phyloP scores from a whole-genome alignment of 75 land plant species.

The Pinus taeda region DNA sequence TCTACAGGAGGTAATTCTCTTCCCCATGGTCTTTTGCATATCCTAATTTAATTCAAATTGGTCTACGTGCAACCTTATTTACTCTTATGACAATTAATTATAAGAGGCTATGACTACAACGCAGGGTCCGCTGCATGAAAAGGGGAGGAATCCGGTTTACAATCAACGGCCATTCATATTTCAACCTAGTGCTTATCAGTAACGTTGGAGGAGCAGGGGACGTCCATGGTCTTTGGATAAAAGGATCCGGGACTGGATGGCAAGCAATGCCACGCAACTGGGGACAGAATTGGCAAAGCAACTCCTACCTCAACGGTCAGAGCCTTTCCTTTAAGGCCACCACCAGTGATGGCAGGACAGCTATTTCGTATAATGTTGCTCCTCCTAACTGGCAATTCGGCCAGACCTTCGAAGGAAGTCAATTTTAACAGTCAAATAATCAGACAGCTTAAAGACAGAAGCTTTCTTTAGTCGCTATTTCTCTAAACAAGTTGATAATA shows the following conservation, averaged over 20 bases:
- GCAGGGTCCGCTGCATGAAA: constrained; percentile 14
- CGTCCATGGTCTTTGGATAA: constrained; percentile 7
- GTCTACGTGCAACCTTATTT: neutral
- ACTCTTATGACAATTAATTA: no score
- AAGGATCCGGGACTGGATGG: constrained; percentile 18
- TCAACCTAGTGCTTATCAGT: constrained; percentile 1
- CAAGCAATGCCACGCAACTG: constrained; percentile 29
- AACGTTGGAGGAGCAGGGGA: constrained; percentile 17
- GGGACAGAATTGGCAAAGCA: constrained; percentile 25
- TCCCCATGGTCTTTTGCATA: neutral
- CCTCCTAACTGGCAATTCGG: constrained; percentile 23
- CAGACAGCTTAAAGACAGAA: no score
- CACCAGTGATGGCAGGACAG: constrained; percentile 17
- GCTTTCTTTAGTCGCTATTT: no score
- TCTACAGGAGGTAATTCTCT: constrained; percentile 1
- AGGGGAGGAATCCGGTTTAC: constrained; percentile 9
- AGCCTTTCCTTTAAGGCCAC: constrained; percentile 21
- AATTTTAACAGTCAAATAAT: neutral
- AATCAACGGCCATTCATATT: neutral
- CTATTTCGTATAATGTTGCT: constrained; percentile 18
- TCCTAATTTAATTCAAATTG: neutral
- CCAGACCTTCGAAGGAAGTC: constrained; percentile 19
- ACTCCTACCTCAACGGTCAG: constrained; percentile 5
- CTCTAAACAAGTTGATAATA: no score
- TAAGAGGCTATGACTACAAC: neutral